Base-by-base conservation (phyloP, 2,329 filamentous ascomycete genomes). In the Fusarium aywerte region DNA sequence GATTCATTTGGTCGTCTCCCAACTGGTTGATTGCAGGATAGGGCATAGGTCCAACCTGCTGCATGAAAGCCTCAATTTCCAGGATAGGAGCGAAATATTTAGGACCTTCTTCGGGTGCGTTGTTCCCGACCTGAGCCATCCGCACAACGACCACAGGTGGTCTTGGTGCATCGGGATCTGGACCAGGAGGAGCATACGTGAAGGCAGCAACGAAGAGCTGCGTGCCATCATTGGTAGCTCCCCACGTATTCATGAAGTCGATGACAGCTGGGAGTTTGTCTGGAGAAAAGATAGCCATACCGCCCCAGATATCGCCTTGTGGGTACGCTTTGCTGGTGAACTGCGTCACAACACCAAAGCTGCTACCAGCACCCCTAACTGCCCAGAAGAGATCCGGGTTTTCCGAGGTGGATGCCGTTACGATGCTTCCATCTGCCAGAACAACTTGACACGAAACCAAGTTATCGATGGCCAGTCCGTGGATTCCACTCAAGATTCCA, bases 401-500 rank as follows among this genome's bases (percentile, higher is more conserved):
- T 66, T 85, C 77, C 0, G 71, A 70, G 13, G 78, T 74, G 2
- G 81, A 84, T 74, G 78, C 78, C 0, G 66, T 76, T 5, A 81
- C 73, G 4, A 80, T 62, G 11, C 68, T 66, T 1, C 79, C 80
- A 31, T 77, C 70, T 11, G 80, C 78, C 4, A 80, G 75, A 2
- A 84, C 78, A 5, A 83, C 73, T 36, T 78, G 71, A 4, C 74
- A 76, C 0, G 76, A 76, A 7, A 81, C 18, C 5, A 84, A 71
- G 18, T 77, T 76, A 60, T 84, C 82, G 11, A 81, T 74, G 5
- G 78, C 70, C 10, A 89, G 78, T 0, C 89, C 89, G 51, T 86
- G 78, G 31, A 78, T 76, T 1, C 85, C 83, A 25, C 80, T 83
- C 16, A 90, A 76, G 74, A 84, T 83, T 2, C 88, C 86, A 68